Evolutionary conservation across 805 yeast genomes (phyloP), one percentile per base, ranked within the genome.

Genomic region (Hanseniaspora vineae): DNA sequence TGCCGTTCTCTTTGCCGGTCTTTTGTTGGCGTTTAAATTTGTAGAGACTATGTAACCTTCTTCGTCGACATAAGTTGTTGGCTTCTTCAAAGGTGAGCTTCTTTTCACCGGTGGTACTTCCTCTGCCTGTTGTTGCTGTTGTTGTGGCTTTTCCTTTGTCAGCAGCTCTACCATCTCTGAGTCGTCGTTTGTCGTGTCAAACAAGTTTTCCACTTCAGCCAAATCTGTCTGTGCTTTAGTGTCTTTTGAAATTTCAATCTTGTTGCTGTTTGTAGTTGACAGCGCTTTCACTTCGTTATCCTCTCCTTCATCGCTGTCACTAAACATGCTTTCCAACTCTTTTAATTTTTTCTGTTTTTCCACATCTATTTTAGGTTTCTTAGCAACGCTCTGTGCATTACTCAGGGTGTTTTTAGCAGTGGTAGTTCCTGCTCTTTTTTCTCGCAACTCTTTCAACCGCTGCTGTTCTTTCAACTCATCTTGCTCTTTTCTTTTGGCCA

Each of bases 21-120:
- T 39, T 6, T 13, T 39, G 23, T 56, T 46, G 6, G 49, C n/a
- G 10, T 54, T 42, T 6, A 51, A 52, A 46, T 51, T 56, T 47
- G 54, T 55, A 4, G 66, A 61, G 12, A 63, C 66, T 31, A 55
- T 57, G 47, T 61, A 63, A 8, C 67, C 67, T 23, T 63, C 67
- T 13, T 61, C 61, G 45, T 63, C 67, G 2, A 60, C 53, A 40
- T 55, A 59, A 1, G 57, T 39, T 8, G 19, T 6, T 11, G 29
- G 4, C 8, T 23, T 23, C 8, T 23, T 23, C 29, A 23, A 23
- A 23, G 29, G 29, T 8, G 29, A 23, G 29, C 29, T 23, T 23
- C 29, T 23, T 23, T 23, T 23, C 29, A 23, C 29, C n/a, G 29
- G 29, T 23, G 29, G 29, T 8, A 5, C 29, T 23, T 23, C 29